Base-by-base conservation (phyloP, 2,329 filamentous ascomycete species). In the Fusarium pseudograminearum region DNA sequence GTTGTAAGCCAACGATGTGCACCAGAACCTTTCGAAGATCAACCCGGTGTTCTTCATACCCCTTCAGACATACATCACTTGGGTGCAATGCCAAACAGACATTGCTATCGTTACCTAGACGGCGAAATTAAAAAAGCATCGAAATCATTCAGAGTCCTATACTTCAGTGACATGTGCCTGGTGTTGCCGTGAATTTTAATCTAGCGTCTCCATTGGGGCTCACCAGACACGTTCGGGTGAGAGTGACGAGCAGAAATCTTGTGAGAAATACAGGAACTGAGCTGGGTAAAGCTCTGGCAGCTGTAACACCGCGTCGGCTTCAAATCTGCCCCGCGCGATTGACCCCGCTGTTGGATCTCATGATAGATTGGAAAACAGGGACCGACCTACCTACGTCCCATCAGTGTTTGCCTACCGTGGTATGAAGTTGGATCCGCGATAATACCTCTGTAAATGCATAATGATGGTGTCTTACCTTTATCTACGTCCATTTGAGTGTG, bases 11-110 rank as follows among this genome's bases (percentile, higher is more conserved):
- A 31, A 46, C 26, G 34, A 54, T 54, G 31, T 30, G 22, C 26
- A 34, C 11, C 20, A 34, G 34, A 26, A 53, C 33, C 44, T 41
- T 56, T 31, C 41, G 14, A 38, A 47, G 36, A 59, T 31, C 48
- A 53, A 53, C 44, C 45, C 41, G 24, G 9, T 61, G 54, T 47
- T 59, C 51, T 57, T 54, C 57, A 65, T 57, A 71, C 67, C 63
- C 53, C 61, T 48, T 15, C 44, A 60, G 14, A 50, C 16, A 54
- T 50, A 40, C 28, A 51, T 34, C 22, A 52, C 40, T 10, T 16
- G 24, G 30, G 38, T n/a, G 22, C 31, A 55, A 45, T 36, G 22
- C 31, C 33, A 56, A 59, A 6, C 30, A 34, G n/a, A 24, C 7
- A 53, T 38, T 47, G 42, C n/a, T 45, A 50, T 56, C 52, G 36